phyloP scores from a whole-genome alignment of 345 rosid genomes.

The rapeseed (Brassica napus) region DNA sequence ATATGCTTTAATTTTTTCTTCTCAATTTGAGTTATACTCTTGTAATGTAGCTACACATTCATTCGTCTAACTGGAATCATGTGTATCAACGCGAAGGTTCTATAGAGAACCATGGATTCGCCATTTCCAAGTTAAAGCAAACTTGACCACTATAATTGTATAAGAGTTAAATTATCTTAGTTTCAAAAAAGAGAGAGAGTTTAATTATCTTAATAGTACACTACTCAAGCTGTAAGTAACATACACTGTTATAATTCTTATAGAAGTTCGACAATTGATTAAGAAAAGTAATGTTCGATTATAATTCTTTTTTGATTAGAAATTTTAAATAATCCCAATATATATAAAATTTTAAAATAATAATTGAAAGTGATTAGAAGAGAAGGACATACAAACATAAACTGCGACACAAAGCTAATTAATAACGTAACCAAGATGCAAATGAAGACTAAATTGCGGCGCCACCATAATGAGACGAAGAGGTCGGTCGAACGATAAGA shows the following conservation, averaged over 20 bases:
- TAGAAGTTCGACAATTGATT: background rate
- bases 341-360: background rate
- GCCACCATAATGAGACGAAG: conserved; percentile 23
- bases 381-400: conserved; percentile 9
- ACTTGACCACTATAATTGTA: background rate
- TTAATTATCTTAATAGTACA: background rate
- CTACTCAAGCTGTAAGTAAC: background rate
- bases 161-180: background rate
- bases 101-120: background rate
- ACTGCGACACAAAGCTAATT: conserved; percentile 18
- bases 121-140: background rate
- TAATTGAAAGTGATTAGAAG: conserved; percentile 11
- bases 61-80: background rate
- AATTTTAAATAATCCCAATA: background rate
- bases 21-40: background rate
- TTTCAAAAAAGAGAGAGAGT: background rate
- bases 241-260: background rate
- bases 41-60: background rate
- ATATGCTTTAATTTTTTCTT: background rate
- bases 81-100: background rate
- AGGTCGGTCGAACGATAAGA: conserved; percentile 24
- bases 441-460: conserved; percentile 26
- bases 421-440: conserved; percentile 30
- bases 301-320: background rate
- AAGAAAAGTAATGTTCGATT: background rate